A percentile compares a stretch with the other conserved stretches of the same genome.
These are phyloP conservation scores for Nephromyces sp. DNA, from an alignment of 169 alveolate species.

Conservation along the genomic window DNA sequence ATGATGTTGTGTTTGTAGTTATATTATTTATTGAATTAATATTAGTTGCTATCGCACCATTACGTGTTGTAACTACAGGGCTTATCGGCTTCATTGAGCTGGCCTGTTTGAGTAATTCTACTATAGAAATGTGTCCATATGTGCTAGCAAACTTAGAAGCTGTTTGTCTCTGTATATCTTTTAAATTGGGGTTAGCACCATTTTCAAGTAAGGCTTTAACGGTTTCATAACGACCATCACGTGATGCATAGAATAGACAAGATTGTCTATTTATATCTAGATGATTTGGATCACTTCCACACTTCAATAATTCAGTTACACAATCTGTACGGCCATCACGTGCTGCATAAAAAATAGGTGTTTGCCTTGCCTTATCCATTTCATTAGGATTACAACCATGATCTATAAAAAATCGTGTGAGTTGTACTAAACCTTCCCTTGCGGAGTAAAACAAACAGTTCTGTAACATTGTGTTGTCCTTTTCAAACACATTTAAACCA, in stretches of 20 bases:
- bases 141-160: slow-evolving; percentile 76
- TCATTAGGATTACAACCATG: slow-evolving; percentile 77
- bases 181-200: slow-evolving; percentile 65
- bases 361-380: slow-evolving; percentile 75
- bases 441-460: slow-evolving; percentile 84
- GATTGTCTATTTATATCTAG: slow-evolving; percentile 74
- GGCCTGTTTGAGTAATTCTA: slow-evolving; percentile 58
- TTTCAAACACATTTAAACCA: slow-evolving; percentile 52
- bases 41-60: no score
- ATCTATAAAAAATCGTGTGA: slow-evolving; percentile 62
- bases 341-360: slow-evolving; percentile 78
- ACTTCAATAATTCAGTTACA: slow-evolving; percentile 51
- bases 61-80: no score
- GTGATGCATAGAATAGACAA: slow-evolving; percentile 77
- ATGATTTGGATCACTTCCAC: slow-evolving; percentile 73
- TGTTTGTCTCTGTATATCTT: slow-evolving; percentile 73
- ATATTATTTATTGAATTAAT: no score
- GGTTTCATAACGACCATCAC: slow-evolving; percentile 75
- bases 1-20: no score
- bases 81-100: no score
- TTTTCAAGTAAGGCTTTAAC: slow-evolving; percentile 67
- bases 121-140: slow-evolving; percentile 68
- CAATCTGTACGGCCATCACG: slow-evolving; percentile 78
- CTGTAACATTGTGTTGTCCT: slow-evolving; percentile 70
- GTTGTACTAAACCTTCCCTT: slow-evolving; percentile 76